Evolutionary conservation across 2,329 filamentous ascomycete species (phyloP).

Genomic region (Zopfia rhizophila): DNA sequence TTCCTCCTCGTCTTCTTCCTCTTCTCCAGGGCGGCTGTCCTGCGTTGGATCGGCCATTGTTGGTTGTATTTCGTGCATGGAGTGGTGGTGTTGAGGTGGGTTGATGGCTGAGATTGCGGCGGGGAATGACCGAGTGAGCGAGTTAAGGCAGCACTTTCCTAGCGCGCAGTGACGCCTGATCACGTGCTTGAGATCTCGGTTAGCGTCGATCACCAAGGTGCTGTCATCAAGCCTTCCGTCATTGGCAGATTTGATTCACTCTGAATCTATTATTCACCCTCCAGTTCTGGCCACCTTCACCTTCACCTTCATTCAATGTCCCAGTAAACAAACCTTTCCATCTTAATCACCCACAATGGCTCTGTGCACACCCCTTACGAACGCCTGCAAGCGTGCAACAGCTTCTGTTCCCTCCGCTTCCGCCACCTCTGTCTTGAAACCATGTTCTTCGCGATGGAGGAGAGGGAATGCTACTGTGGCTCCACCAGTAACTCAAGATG

Average conservation of each 20-base stretch:
- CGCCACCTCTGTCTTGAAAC: conserved; percentile 39
- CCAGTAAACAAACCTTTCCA: conserved; percentile 8
- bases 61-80: background rate
- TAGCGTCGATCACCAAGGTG: conserved; percentile 40
- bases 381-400: conserved; percentile 45
- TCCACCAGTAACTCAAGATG: conserved; percentile 83
- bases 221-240: conserved; percentile 14
- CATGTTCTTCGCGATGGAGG: conserved; percentile 48
- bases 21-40: conserved; percentile 49
- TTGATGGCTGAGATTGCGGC: conserved; percentile 1
- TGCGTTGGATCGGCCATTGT: conserved; percentile 44
- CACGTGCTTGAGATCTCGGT: too few species aligned
- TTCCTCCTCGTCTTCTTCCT: conserved; percentile 76
- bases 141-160: conserved; percentile 15
- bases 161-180: conserved; percentile 1
- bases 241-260: conserved; percentile 39
- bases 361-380: conserved; percentile 45
- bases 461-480: conserved; percentile 59
- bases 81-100: background rate
- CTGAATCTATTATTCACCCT: conserved; percentile 33
- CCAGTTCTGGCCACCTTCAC: conserved; percentile 28
- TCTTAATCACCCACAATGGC: conserved; percentile 56
- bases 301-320: conserved; percentile 11
- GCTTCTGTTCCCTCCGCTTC: conserved; percentile 36
- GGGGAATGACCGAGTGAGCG: too few species aligned